Evolutionary conservation across 768 basidiomycete genomes (phyloP).

Genomic region (Chiua virens): DNA sequence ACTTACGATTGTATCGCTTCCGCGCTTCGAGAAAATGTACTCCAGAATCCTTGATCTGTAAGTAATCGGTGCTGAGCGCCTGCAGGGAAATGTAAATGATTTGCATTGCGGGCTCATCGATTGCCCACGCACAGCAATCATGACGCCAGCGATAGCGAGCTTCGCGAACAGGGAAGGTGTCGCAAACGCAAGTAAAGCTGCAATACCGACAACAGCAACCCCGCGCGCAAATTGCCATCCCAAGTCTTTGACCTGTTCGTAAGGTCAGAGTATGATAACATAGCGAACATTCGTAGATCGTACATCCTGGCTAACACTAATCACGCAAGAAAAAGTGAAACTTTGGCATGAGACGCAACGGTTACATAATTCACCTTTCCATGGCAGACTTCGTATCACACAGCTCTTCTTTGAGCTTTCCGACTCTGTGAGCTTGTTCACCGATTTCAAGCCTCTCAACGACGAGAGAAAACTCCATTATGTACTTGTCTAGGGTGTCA

Average conservation of each 20-base stretch:
- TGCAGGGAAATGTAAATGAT: background rate
- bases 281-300: background rate
- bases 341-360: no score
- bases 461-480: conserved; percentile 10
- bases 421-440: conserved; percentile 7
- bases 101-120: background rate
- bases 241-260: conserved; percentile 15
- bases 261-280: background rate
- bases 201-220: conserved; percentile 12
- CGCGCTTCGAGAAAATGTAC: conserved; percentile 4
- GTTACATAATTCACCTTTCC: conserved; percentile 16
- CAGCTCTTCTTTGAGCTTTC: background rate
- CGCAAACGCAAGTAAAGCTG: conserved; percentile 13
- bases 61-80: conserved; percentile 5
- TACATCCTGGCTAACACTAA: conserved; percentile 20
- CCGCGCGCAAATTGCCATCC: conserved; percentile 17
- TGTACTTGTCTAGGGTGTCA: conserved; percentile 13
- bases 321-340: background rate
- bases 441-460: conserved; percentile 8
- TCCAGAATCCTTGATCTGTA: conserved; percentile 4
- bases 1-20: conserved; percentile 10
- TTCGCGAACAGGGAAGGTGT: conserved; percentile 9
- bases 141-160: background rate
- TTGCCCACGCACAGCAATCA: conserved; percentile 1
- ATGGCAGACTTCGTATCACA: conserved; percentile 6